Evolutionary conservation across 139 green algal species (phyloP).

Genomic region (Chlorella sp.): DNA sequence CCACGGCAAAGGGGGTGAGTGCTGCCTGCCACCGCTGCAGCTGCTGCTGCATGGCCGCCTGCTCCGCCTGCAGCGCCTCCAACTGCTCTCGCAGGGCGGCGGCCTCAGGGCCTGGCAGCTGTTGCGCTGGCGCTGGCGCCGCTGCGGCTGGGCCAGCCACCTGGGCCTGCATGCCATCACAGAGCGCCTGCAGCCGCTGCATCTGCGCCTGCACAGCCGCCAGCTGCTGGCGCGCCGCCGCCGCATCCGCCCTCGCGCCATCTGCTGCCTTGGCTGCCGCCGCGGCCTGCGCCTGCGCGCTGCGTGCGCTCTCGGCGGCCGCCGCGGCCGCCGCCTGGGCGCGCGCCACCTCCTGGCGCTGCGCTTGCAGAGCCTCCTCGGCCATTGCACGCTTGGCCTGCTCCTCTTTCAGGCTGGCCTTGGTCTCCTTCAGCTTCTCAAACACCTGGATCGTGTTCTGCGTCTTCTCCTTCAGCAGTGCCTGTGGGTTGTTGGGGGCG

Average conservation of each 20-base stretch:
- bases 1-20: too few species aligned
- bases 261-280: background rate
- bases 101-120: too few species aligned
- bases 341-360: background rate
- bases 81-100: too few species aligned
- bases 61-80: too few species aligned
- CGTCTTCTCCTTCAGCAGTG: conserved; percentile 32
- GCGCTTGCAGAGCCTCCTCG: background rate
- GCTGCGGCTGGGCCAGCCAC: too few species aligned
- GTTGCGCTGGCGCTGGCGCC: too few species aligned
- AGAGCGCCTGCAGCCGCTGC: too few species aligned
- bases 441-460: conserved; percentile 36
- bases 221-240: too few species aligned
- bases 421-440: conserved; percentile 4
- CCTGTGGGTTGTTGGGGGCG: background rate
- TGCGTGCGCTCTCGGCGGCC: background rate
- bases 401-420: background rate
- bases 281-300: background rate
- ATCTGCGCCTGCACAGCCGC: too few species aligned
- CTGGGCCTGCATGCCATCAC: too few species aligned
- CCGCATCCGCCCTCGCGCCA: background rate
- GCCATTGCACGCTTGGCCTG: background rate
- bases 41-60: too few species aligned
- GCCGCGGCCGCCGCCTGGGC: background rate
- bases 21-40: too few species aligned